Evolutionary conservation across 345 rosid genomes (phyloP).

Genomic region (Conringia planisiliqua): DNA sequence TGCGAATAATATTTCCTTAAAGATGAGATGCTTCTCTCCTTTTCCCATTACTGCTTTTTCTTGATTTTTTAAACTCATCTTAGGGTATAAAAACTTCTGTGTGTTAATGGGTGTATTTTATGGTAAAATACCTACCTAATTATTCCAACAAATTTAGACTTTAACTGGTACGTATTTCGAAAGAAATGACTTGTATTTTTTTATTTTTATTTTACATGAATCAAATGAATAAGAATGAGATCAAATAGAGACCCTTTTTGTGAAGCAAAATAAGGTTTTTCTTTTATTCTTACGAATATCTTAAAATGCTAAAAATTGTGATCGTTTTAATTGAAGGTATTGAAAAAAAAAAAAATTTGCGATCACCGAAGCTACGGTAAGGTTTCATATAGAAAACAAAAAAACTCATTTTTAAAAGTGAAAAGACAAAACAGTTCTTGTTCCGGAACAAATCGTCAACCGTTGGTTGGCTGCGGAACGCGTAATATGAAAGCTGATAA

Average conservation of each 20-base stretch:
- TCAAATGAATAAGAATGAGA: neutral
- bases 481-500: slow-evolving; percentile 24
- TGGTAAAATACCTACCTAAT: neutral
- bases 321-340: no score
- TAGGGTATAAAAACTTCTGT: neutral
- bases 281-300: neutral
- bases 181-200: neutral
- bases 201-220: neutral
- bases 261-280: neutral
- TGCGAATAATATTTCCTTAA: slow-evolving; percentile 1
- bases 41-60: neutral
- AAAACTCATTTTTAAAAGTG: neutral
- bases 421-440: slow-evolving; percentile 12
- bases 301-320: neutral
- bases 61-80: neutral
- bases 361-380: neutral
- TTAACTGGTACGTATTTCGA: neutral
- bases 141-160: slow-evolving; percentile 9
- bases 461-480: slow-evolving; percentile 28
- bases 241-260: neutral
- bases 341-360: neutral
- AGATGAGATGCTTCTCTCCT: neutral
- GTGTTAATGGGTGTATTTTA: neutral
- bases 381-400: neutral
- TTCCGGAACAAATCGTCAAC: slow-evolving; percentile 10